A percentile compares a stretch with the other conserved stretches of the same genome.
These are phyloP conservation scores for Mesotaenium endlicherianum DNA, from an alignment of 139 green algal genomes.

Conservation along the genomic window DNA sequence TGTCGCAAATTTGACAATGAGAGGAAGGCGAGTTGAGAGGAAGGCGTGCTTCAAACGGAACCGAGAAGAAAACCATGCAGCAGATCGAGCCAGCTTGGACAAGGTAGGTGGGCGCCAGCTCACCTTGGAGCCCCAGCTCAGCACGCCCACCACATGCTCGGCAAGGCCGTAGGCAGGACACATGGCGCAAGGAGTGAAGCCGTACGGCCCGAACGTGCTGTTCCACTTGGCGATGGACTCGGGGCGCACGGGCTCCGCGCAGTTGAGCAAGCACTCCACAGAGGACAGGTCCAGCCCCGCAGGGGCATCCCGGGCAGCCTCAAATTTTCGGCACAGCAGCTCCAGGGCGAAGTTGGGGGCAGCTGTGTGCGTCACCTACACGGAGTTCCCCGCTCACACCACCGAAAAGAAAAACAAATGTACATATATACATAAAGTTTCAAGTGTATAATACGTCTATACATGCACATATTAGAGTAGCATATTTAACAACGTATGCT, in stretches of 20 bases:
- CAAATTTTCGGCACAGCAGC: conserved; percentile 20
- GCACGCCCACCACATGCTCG: conserved; percentile 30
- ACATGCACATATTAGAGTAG: too few species aligned
- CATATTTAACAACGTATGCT: too few species aligned
- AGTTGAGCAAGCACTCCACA: conserved; percentile 34
- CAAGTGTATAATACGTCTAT: too few species aligned
- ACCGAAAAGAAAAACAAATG: too few species aligned
- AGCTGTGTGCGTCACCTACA: conserved; percentile 43
- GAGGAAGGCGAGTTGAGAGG: too few species aligned
- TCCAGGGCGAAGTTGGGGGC: conserved; percentile 43
- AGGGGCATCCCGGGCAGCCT: background rate
- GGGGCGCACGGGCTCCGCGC: conserved; percentile 16
- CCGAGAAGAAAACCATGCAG: background rate
- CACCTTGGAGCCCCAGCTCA: conserved; percentile 19
- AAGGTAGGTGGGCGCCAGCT: too few species aligned
- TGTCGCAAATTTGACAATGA: too few species aligned
- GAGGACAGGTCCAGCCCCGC: conserved; percentile 21
- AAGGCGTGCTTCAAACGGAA: background rate
- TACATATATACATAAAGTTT: too few species aligned
- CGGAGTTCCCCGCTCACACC: too few species aligned
- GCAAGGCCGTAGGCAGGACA: conserved; percentile 42
- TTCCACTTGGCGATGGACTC: conserved; percentile 39
- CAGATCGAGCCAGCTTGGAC: too few species aligned
- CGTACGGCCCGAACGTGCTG: background rate
- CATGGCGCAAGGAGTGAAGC: conserved; percentile 7